Base-by-base conservation (phyloP, 2,329 filamentous ascomycete species). In the Aspergillus sp. region DNA sequence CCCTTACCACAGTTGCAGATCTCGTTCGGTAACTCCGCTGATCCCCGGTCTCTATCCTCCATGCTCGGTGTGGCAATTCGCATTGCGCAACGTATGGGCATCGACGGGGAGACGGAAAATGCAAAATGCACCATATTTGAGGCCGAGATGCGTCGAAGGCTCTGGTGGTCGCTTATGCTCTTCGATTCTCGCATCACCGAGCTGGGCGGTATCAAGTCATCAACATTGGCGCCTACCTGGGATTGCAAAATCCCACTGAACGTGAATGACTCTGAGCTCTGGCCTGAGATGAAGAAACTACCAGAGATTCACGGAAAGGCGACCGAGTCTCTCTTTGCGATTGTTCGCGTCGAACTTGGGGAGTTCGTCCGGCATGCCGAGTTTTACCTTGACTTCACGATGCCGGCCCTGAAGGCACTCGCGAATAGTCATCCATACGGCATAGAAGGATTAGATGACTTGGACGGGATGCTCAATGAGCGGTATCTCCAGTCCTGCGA, bases 91-190 rank as follows among this genome's bases (percentile, higher is more conserved):
- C 80, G 85, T 3, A 81, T 90, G 71, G 86, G 86, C 3, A 75
- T 89, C n/a, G 84, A 89, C 57, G 79, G 77, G 36, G 87, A 90
- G 63, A 77, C 81, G 1, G 74, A 73, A 1, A 76, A 81, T 60
- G 66, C 56, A 60, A 71, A 65, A 61, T 66, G 58, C 31, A 57
- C 64, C 70, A 3, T 80, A 76, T 29, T 88, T 49, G 86, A 90
- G 61, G 80, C 83, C 3, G 87, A 90, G 70, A 81, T 88, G 69
- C 81, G 87, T n/a, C 81, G 87, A 46, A 79, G 88, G 34, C 72
- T 91, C 1, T 90, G 87, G 87, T 91, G 87, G 87, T 82, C 84
- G 29, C 76, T 91, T 14, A 78, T 87, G 13, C 76, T 83, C 21
- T 87, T 89, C 58, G 88, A 91, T 66, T 78, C 81, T 54, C 84